A percentile compares a stretch with the other conserved stretches of the same genome.
Conservation (phyloP, 345 rosid genomes). For the Mallotus nudiflorus region DNA sequence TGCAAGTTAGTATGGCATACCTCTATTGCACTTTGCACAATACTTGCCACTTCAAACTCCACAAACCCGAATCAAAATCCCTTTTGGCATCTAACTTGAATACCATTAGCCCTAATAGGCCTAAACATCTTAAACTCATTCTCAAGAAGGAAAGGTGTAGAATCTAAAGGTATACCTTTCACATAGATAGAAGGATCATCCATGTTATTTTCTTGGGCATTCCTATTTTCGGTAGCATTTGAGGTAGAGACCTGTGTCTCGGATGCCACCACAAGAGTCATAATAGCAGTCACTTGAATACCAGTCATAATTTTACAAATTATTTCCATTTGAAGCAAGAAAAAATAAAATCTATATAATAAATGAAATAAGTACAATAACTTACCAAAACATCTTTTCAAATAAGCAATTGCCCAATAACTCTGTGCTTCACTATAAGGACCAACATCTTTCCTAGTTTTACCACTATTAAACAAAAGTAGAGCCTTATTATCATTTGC, state of each 20-base stretch:
- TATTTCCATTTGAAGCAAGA: neutral
- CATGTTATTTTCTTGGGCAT: slow-evolving; percentile 50
- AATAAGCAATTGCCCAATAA: slow-evolving; percentile 94
- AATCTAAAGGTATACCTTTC: slow-evolving; percentile 70
- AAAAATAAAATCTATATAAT: slow-evolving; percentile 6
- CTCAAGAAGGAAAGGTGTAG: slow-evolving; percentile 59
- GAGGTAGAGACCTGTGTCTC: slow-evolving; percentile 50
- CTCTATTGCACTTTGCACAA: slow-evolving; percentile 93
- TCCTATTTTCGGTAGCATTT: slow-evolving; percentile 56
- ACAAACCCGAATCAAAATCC: slow-evolving; percentile 96
- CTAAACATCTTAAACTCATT: slow-evolving; percentile 83
- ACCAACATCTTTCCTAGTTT: slow-evolving; percentile 92
- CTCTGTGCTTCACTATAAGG: slow-evolving; percentile 99
- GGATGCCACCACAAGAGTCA: slow-evolving; percentile 39
- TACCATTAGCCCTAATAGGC: slow-evolving; percentile 60
- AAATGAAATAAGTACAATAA: slow-evolving; percentile 16
- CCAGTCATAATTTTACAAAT: neutral
- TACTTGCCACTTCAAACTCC: slow-evolving; percentile 78
- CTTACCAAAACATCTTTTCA: slow-evolving; percentile 96
- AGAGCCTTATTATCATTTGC: slow-evolving; percentile 65
- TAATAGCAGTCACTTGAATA: slow-evolving; percentile 34
- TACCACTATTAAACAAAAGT: slow-evolving; percentile 96
- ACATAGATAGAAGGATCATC: slow-evolving; percentile 80
- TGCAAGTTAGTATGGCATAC: slow-evolving; percentile 28
- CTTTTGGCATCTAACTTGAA: slow-evolving; percentile 85